Conservation (phyloP, 768 basidiomycete species). For the Boletus reticulatus region DNA sequence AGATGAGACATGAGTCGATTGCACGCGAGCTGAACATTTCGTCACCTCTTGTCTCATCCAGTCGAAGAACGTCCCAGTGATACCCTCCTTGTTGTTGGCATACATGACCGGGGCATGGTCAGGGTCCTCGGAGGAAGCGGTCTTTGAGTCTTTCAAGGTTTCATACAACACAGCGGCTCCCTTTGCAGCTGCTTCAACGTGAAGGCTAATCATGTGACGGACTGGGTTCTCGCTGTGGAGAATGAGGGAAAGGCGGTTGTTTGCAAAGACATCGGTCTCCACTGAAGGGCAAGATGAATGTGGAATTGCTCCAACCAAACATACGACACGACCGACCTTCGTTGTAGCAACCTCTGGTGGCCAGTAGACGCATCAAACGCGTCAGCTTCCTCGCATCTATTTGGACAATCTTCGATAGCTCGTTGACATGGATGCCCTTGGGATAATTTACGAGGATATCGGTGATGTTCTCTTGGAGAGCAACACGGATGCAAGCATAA, state of each 20-base stretch:
- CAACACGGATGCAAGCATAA: constrained; percentile 29
- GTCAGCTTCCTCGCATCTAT: constrained; percentile 29
- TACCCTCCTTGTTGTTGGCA: constrained; percentile 15
- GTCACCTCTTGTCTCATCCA: constrained; percentile 23
- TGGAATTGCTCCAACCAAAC: background rate
- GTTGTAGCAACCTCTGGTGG: constrained; percentile 29
- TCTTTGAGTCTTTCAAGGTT: constrained; percentile 23
- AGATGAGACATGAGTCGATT: background rate
- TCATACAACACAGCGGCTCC: constrained; percentile 26
- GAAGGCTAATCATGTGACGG: constrained; percentile 18
- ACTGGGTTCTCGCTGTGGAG: constrained; percentile 25
- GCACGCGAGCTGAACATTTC: background rate
- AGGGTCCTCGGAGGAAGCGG: constrained; percentile 19
- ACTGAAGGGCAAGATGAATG: constrained; percentile 17
- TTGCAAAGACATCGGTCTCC: constrained; percentile 29
- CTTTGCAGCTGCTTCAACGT: constrained; percentile 15
- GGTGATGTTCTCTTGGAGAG: constrained; percentile 26
- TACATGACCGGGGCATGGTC: constrained; percentile 22
- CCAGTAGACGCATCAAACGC: constrained; percentile 30
- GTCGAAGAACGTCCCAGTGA: constrained; percentile 24
- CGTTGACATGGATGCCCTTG: constrained; percentile 29
- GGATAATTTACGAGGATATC: constrained; percentile 28
- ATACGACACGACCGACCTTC: constrained; percentile 26
- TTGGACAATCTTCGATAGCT: constrained; percentile 21
- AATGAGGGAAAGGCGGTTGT: constrained; percentile 34